Conservation (phyloP, 441 rosid species). For the Kokia cookei region DNA sequence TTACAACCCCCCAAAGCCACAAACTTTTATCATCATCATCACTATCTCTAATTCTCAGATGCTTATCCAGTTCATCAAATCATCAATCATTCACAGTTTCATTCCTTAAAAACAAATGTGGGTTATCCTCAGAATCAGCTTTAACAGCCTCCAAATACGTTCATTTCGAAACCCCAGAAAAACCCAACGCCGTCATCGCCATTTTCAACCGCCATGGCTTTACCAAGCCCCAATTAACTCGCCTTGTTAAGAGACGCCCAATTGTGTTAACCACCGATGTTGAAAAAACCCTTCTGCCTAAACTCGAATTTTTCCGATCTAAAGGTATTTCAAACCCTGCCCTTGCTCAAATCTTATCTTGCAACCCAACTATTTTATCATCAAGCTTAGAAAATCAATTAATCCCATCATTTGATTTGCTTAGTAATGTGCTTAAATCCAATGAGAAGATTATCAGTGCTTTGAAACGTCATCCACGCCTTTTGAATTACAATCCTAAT, state of each 20-base stretch:
- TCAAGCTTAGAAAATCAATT: neutral
- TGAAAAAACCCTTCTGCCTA: slow-evolving; percentile 8
- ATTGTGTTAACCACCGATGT: neutral
- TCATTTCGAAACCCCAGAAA: slow-evolving; percentile 2
- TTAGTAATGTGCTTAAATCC: neutral
- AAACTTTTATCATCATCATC: neutral
- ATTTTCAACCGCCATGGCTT: slow-evolving; percentile 15
- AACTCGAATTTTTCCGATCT: slow-evolving; percentile 14
- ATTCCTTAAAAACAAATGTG: slow-evolving; percentile 17
- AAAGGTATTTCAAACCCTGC: slow-evolving; percentile 11
- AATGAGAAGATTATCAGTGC: neutral
- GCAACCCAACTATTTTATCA: neutral
- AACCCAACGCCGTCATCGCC: slow-evolving; percentile 7
- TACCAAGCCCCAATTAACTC: slow-evolving; percentile 10
- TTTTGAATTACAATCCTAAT: neutral
- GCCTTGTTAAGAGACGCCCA: slow-evolving; percentile 4
- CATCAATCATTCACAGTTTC: slow-evolving; percentile 11
- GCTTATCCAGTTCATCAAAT: neutral
- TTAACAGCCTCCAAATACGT: slow-evolving; percentile 6
- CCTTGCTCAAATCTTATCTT: neutral
- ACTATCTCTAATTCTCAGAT: neutral
- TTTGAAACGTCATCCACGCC: neutral
- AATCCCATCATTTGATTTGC: neutral
- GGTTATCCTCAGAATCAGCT: slow-evolving; percentile 18
- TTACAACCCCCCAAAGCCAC: neutral